A percentile compares a stretch with the other conserved stretches of the same genome.
phyloP scores from a whole-genome alignment of 1,284 basidiomycete species.

The Boletus semigastroideus region DNA sequence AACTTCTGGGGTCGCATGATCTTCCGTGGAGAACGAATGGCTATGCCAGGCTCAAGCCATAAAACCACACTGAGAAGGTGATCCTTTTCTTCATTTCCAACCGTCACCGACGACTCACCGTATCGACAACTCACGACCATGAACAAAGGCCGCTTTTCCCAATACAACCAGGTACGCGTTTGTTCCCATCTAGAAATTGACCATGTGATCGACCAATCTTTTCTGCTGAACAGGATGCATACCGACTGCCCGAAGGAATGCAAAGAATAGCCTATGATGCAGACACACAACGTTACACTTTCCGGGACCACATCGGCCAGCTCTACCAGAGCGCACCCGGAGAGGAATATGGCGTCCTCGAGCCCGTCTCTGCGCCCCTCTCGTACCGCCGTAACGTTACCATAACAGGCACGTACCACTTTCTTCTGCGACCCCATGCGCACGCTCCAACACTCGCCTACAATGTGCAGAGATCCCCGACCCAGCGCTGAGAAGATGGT shows the following conservation, averaged over 20 bases:
- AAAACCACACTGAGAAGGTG: neutral
- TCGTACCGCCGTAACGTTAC: conserved; percentile 29
- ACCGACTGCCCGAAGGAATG: conserved; percentile 50
- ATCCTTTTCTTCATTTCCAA: neutral
- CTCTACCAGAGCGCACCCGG: conserved; percentile 46
- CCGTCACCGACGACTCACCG: too few species aligned
- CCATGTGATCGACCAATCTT: conserved; percentile 17
- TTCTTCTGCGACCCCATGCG: neutral
- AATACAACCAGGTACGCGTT: conserved; percentile 37
- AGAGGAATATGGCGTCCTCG: conserved; percentile 44
- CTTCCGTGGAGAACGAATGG: too few species aligned
- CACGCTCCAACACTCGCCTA: neutral
- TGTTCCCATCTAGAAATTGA: too few species aligned
- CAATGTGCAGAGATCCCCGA: conserved; percentile 18
- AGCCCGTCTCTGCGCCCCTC: conserved; percentile 30
- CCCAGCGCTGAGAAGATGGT: conserved; percentile 21
- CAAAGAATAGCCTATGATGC: conserved; percentile 53
- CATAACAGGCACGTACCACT: conserved; percentile 22
- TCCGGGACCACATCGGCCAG: conserved; percentile 45
- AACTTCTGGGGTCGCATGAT: too few species aligned
- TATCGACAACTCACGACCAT: neutral
- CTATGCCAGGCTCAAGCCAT: too few species aligned
- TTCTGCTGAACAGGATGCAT: too few species aligned
- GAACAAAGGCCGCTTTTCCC: conserved; percentile 36
- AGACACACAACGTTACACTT: conserved; percentile 49